Evolutionary conservation across 2,329 filamentous ascomycete genomes (phyloP), one percentile per base, ranked within the genome.

Genomic region (Xylariaceae sp.): DNA sequence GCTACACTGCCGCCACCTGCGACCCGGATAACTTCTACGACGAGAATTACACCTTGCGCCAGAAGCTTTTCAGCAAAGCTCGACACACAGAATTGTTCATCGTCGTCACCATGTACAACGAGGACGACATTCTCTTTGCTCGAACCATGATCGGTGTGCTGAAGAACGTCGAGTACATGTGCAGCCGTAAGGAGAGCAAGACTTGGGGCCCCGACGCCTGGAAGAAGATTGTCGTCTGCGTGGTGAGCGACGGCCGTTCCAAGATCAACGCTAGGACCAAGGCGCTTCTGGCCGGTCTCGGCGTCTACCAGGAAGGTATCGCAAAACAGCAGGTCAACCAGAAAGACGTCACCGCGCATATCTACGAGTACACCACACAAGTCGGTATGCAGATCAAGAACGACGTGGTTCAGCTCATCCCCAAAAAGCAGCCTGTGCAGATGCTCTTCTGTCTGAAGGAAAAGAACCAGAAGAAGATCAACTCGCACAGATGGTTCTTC

Each of bases 391-490:
- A 86, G 52, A 78, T 96, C 57, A 94, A 94, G 67, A 93, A 90
- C 48, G 83, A 83, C 39, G 75, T 94, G 26, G 90, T 96, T 7
- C 73, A 80, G 30, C 70, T 96, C 31, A 85, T 92, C 42, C 81
- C 82, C 29, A 86, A 88, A 53, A 83, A 83, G 40, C 88, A 92
- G 42, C 90, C 92, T 0, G 85, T 98, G 2, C 92, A 98, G 64
- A 83, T 98, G 67, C 76, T 98, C 4, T 98, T 98, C 68, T 98
- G 92, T 59, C 63, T 98, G 40, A 98, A 98, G 68, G 92, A 98
- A 57, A 96, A 95, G 75, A 98, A 98, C 57, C 89, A 95, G 66
- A 98, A 98, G 70, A 98, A 98, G 72, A 98, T 98, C 75, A 98
- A 98, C 58, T 96, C 92, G 0, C 92, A 98, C 59, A 73, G 92